Base-by-base conservation (phyloP, 768 basidiomycete genomes). In the Russula sp. region DNA sequence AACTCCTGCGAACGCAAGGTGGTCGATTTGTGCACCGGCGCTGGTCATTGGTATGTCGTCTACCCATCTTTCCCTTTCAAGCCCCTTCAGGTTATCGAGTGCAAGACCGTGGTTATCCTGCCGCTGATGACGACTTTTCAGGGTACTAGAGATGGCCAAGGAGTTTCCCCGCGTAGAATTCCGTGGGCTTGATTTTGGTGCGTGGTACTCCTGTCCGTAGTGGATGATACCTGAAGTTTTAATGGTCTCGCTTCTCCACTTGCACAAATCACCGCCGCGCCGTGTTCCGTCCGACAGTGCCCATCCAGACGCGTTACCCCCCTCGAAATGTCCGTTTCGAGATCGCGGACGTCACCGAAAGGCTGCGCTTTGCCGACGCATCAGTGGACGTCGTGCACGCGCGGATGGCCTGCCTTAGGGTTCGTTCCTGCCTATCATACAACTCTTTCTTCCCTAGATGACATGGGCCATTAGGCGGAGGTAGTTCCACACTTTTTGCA, bases 11-110 rank as follows among this genome's bases (percentile, higher is more conserved):
- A 82, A 77, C 73, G 58, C 24, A 79, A 80, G 64, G 87, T 80
- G 50, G 78, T 93, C 54, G 90, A 93, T 74, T 70, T 91, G n/a
- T 86, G 90, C 67, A 88, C 86, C 8, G 90, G 90, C 20, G 87
- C 81, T 20, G 90, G 90, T 6, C 75, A 71, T 75, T 93, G 90
- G 90, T 89, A 66, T 60, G 81, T 76, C 7, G 26, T 52, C 50
- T 18, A 49, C 57, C 59, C 67, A 57, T 61, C 71, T 65, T 66
- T 63, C 54, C 54, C 61, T 62, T 57, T 66, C 57, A 67, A 65
- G 50, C 14, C 67, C 52, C 53, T 71, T 69, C 62, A 28, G n/a
- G 10, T 22, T 50, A 34, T 54, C 59, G 56, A 24, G 46, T 36
- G 44, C 28, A 24, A 34, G 14, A 55, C 28, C 3, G 52, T 26